Percentiles rank a stretch among this genome's conserved stretches.
Conservation (phyloP, 306 rosid genomes). For the Cicer pinnatifidum region DNA sequence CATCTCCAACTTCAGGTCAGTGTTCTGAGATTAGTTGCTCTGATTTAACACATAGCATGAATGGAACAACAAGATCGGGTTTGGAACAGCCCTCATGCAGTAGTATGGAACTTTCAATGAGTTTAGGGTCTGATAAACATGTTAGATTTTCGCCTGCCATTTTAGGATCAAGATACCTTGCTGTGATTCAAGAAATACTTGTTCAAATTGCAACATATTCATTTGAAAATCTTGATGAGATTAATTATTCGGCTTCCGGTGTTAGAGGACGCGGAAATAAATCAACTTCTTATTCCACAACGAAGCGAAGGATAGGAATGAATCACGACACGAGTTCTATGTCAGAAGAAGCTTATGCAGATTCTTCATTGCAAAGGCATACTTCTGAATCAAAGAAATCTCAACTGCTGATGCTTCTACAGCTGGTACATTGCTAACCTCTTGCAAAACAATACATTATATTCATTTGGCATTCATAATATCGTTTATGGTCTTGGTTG, state of each 20-base stretch:
- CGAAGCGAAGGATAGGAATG: constrained; percentile 2
- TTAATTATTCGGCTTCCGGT: constrained; percentile 46
- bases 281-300: constrained; percentile 26
- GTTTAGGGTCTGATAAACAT: constrained; percentile 49
- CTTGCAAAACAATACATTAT: not conserved
- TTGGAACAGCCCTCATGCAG: constrained; percentile 59
- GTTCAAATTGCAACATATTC: constrained; percentile 74
- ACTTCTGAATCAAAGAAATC: constrained; percentile 65
- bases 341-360: constrained; percentile 47
- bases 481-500: not conserved
- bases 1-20: constrained; percentile 58
- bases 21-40: constrained; percentile 59
- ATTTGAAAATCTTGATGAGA: constrained; percentile 56
- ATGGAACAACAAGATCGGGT: constrained; percentile 51
- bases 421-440: constrained; percentile 60
- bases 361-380: constrained; percentile 47
- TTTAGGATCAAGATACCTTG: constrained; percentile 73
- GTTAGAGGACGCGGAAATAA: constrained; percentile 38
- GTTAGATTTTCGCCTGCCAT: constrained; percentile 56
- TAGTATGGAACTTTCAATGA: constrained; percentile 52
- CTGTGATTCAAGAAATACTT: constrained; percentile 73
- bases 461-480: not conserved
- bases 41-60: constrained; percentile 48
- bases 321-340: constrained; percentile 41
- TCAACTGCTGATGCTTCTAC: constrained; percentile 70